Base-by-base conservation (phyloP, 2,329 filamentous ascomycete species). In the Beauveria pseudobassiana region DNA sequence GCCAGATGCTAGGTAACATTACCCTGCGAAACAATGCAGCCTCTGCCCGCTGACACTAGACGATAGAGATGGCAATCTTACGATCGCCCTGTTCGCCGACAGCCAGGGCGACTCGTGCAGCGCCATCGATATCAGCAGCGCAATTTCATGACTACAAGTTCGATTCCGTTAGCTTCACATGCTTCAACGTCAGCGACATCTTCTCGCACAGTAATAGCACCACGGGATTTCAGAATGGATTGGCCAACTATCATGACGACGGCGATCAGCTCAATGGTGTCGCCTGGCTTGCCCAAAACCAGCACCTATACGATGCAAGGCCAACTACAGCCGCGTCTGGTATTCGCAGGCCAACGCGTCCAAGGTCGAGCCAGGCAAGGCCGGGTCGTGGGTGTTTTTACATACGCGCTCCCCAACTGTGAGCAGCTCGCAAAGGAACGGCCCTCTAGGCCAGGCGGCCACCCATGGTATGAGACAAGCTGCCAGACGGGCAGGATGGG, bases 141-240 rank as follows among this genome's bases (percentile, higher is more conserved):
- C 50, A 20, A 55, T 67, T 3, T 38, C 55, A 49, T 67, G 16
- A 65, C 66, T 3, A 67, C 64, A n/a, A 42, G 24, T 2, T 63
- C 45, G 42, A 20, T 63, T 22, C 64, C 65, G 52, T 42, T 0
- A 28, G n/a, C 5, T 65, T 52, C 53, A 67, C 65, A 14, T 68
- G 65, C 63, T 67, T 67, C 60, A 68, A 66, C 51, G 50, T 67
- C 55, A 62, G 62, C 6, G 66, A 68, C 10, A 64, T 67, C 43
- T 67, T 68, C 49, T 62, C 64, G 26, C 58, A 59, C 24, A 48
- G 55, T 38, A 67, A 63, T 51, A 42, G 28, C 45, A 59, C 30
- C 9, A 65, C 63, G 1, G 66, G 66, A 1, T 66, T 66, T 50
- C 62, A 63, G 40, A 63, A 63, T 6, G 50, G 5, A n/a, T 45